Conservation (phyloP, 106 monocot genomes). For the Platanthera zijinensis region DNA sequence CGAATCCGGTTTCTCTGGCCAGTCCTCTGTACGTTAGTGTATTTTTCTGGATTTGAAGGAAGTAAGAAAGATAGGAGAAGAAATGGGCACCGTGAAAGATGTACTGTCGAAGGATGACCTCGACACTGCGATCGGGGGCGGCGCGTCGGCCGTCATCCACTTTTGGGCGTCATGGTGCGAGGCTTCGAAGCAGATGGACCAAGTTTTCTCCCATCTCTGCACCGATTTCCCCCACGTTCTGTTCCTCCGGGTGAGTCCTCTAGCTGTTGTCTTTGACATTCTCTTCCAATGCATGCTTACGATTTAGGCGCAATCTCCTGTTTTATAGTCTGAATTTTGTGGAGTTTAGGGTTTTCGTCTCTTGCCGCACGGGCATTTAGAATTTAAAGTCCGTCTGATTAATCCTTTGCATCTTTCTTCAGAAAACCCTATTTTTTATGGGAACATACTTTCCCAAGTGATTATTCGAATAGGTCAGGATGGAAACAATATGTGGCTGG, state of each 20-base stretch:
- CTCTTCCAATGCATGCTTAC: neutral
- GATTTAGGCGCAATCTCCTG: neutral
- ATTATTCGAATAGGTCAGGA: neutral
- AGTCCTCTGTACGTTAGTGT: too few species aligned
- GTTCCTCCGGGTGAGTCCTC: slow-evolving; percentile 53
- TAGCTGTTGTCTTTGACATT: neutral
- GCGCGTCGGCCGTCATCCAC: slow-evolving; percentile 41
- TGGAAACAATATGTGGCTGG: neutral
- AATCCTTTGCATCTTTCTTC: neutral
- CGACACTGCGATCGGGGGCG: slow-evolving; percentile 33
- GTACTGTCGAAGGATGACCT: slow-evolving; percentile 67
- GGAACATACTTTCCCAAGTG: neutral
- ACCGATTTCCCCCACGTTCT: slow-evolving; percentile 80
- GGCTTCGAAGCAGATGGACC: slow-evolving; percentile 97
- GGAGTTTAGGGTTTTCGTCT: neutral
- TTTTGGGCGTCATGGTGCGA: slow-evolving; percentile 98
- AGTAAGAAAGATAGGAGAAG: neutral
- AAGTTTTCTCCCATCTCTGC: slow-evolving; percentile 87
- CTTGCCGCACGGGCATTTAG: neutral
- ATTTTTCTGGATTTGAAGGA: too few species aligned
- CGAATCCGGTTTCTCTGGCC: too few species aligned
- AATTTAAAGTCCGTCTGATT: neutral
- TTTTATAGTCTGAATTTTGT: neutral
- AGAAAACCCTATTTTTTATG: neutral
- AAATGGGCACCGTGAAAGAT: slow-evolving; percentile 62